Base-by-base conservation (phyloP, 2,329 filamentous ascomycete species). In the Chalara sp. region DNA sequence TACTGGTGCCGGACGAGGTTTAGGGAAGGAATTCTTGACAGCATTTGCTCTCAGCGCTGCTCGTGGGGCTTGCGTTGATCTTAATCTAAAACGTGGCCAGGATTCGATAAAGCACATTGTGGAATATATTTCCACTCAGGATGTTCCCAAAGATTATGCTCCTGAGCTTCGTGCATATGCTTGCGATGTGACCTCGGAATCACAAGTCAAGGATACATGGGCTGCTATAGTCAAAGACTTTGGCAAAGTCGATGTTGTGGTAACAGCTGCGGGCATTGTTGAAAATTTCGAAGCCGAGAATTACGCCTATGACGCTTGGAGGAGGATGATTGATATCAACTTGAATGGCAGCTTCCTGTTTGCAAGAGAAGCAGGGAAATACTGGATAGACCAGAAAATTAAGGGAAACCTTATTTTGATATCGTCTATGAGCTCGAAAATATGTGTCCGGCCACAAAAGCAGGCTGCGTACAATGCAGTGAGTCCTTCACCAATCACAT, bases 1-100 rank as follows among this genome's bases (percentile, higher is more conserved):
- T 41, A 79, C 76, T 1, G 76, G 76, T 6, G 76, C 72, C 41
- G 75, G 70, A 6, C 71, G 74, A 12, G 75, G 76, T 11, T 65
- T 79, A 1, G 76, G 76, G 11, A 72, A 78, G 40, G 72, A 70
- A 13, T 67, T 79, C 11, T 71, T 76, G 5, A 65, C 66, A 31
- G 76, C 59, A 29, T 61, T 61, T 41, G 56, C 60, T 10, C 50
- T 57, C n/a, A 60, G 58, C 44, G 59, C 58, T 13, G 59, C 60
- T 28, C 53, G 51, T 30, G 60, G 59, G 35, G 60, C 59, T 11
- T 60, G 58, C 28, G 49, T 62, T 31, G 60, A 62, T 33, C 46
- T 61, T 1, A 56, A 55, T 3, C 12, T 52, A 6, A 21, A 53
- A 29, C 44, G 32, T n/a, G 54, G 55, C 12, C 32, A 60, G 32